phyloP scores from a whole-genome alignment of 768 basidiomycete genomes.

The Lactarius sp. region DNA sequence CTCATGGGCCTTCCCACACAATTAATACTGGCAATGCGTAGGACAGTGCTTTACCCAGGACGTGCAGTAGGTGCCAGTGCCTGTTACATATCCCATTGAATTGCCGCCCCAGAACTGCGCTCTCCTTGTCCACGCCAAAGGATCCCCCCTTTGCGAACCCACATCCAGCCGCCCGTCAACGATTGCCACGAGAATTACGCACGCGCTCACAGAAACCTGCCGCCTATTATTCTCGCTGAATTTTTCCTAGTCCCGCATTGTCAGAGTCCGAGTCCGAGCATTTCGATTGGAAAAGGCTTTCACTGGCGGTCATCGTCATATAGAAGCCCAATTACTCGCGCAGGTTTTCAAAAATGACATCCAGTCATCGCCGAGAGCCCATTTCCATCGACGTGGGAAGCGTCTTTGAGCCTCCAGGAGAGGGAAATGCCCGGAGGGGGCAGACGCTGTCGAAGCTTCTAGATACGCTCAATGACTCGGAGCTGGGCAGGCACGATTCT shows the following conservation, averaged over 20 bases:
- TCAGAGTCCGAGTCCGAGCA: background rate
- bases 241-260: background rate
- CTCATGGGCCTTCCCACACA: constrained; percentile 5
- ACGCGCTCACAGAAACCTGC: background rate
- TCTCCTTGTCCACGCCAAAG: constrained; percentile 3
- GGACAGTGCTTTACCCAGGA: background rate
- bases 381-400: constrained; percentile 9
- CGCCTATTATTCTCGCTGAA: background rate
- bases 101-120: background rate
- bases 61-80: background rate
- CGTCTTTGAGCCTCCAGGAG: constrained; percentile 9
- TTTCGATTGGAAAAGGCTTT: background rate
- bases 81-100: constrained; percentile 4
- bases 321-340: background rate
- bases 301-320: background rate
- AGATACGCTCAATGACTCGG: constrained; percentile 38
- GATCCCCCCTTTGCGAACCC: background rate
- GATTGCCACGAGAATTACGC: constrained; percentile 10
- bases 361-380: background rate
- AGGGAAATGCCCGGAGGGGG: constrained; percentile 32
- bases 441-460: constrained; percentile 46
- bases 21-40: background rate
- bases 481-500: constrained; percentile 38
- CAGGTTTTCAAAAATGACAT: constrained; percentile 3
- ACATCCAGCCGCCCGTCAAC: background rate